Base-by-base conservation (phyloP, 1,284 basidiomycete genomes). In the Ceratobasidium sp. region DNA sequence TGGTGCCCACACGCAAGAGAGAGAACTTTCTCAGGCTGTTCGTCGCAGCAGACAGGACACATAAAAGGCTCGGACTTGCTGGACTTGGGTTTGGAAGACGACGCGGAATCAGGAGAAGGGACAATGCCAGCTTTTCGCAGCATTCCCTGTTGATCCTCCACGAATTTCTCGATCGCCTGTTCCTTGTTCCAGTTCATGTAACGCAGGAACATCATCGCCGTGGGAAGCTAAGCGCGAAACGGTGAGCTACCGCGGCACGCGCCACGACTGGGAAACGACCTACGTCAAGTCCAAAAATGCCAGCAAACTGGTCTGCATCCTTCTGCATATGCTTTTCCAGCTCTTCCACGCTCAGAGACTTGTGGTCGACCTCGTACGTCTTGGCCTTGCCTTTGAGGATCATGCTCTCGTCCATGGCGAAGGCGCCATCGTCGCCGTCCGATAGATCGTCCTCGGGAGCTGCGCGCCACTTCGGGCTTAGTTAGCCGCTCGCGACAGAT, bases 151-250 rank as follows among this genome's bases (percentile, higher is more conserved):
- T 94, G 89, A 79, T 94, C 93, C 81, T 96, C 96, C 94, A 97
- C 96, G 85, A 95, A 98, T 83, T 93, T 92, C 86, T 98, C 95
- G 79, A 95, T 94, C n/a, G 99, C 89, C 77, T 92, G 92, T 84
- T 99, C 97, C 82, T 95, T 94, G 87, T 99, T 99, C 97, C 97
- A 99, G 63, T 89, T 87, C 86, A 94, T 91, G 85, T 96, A 87
- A 39, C 96, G 91, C 63, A 99, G 87, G 6, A 99, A 87, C 61
- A 97, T 87, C 0, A 92, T 89, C 1, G 97, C 96, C 2, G 88
- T 88, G 79, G 80, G 81, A 81, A 85, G 75, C 84, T 82, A 83
- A 42, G 15, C 28, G 65, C 47, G 37, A 54, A 23, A 42, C 73
- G 49, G 63, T 77, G 45, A 75, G 39, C 73, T 60, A 60, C 45